These are phyloP conservation scores for Parachaetomium inaequale DNA, from an alignment of 495 filamentous ascomycete genomes.

Conservation along the genomic window DNA sequence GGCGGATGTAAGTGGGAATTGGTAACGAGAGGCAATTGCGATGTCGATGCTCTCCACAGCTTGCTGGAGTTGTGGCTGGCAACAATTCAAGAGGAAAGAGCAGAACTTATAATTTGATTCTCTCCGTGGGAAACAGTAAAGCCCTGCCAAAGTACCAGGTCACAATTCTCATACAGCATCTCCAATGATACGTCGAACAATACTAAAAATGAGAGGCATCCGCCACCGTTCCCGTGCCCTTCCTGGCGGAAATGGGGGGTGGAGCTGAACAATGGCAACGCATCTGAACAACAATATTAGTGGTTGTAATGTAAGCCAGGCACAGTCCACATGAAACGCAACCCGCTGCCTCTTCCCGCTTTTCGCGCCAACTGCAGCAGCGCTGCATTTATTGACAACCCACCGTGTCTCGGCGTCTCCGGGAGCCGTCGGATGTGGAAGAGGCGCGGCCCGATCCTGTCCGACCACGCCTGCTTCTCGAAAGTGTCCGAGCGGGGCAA, in stretches of 20 bases:
- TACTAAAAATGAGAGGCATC: background rate
- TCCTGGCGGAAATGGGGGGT: background rate
- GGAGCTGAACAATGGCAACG: constrained; percentile 3
- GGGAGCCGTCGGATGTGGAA: background rate
- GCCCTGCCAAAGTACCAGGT: background rate
- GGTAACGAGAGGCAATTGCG: background rate
- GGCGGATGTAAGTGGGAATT: too few species aligned
- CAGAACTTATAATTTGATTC: background rate
- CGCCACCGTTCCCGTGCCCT: background rate
- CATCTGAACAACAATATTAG: background rate
- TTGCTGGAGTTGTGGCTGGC: background rate
- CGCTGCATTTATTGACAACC: background rate
- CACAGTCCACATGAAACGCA: background rate
- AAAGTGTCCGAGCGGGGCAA: too few species aligned
- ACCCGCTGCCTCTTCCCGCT: background rate
- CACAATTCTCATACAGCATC: background rate
- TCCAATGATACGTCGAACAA: background rate
- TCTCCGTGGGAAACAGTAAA: too few species aligned
- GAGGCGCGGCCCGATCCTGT: too few species aligned
- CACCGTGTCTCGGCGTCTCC: background rate
- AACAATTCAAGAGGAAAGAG: background rate
- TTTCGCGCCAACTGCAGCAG: background rate
- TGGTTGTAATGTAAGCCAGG: background rate
- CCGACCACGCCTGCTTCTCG: too few species aligned
- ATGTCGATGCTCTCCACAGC: background rate